Evolutionary conservation across 2,329 filamentous ascomycete genomes (phyloP).

Genomic region (Nemania abortiva): DNA sequence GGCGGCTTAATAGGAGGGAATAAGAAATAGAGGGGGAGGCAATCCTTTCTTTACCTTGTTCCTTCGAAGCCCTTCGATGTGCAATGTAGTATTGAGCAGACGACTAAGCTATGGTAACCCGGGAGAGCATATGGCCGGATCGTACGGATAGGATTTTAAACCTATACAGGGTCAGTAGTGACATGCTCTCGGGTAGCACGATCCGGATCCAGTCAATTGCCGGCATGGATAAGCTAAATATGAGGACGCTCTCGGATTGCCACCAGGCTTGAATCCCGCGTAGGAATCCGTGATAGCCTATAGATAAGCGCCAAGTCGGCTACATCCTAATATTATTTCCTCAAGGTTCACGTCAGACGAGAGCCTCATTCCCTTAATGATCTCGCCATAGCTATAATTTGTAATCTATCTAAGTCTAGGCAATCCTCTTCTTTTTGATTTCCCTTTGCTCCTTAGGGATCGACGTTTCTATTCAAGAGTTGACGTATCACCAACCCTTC

Average conservation of each 20-base stretch:
- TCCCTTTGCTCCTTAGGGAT: neutral
- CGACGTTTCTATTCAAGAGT: neutral
- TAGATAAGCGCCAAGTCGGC: neutral
- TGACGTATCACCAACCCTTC: neutral
- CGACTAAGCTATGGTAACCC: neutral
- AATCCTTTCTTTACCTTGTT: too few species aligned
- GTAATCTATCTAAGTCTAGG: too few species aligned
- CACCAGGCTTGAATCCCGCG: neutral
- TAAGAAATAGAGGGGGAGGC: neutral
- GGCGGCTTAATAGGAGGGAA: neutral
- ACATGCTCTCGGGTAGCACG: too few species aligned
- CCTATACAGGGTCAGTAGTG: too few species aligned
- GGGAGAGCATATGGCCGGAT: neutral
- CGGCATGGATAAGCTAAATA: neutral
- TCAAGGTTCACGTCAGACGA: neutral
- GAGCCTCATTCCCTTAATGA: neutral
- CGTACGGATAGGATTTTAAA: conserved; percentile 13
- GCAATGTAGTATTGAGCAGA: neutral
- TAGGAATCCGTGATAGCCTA: neutral
- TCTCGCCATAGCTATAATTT: neutral
- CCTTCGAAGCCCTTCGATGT: neutral
- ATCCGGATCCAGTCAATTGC: neutral
- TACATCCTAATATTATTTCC: neutral
- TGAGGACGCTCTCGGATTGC: neutral
- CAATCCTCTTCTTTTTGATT: neutral